Percentiles rank a stretch among this genome's conserved stretches.
phyloP scores from a whole-genome alignment of 1,139 yeast genomes.

The Suhomyces taliae region DNA sequence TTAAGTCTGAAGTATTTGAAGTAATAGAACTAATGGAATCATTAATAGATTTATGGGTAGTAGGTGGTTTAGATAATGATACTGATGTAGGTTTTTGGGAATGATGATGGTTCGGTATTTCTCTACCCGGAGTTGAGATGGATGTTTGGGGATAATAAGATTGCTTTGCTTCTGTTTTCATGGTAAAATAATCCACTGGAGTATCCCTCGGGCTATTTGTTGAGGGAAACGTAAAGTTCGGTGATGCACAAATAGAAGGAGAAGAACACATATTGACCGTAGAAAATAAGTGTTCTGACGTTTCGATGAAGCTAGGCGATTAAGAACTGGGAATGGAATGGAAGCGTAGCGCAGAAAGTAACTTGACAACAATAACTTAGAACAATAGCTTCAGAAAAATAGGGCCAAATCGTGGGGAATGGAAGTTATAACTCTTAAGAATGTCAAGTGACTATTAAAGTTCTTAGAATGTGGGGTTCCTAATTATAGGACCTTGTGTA shows the following conservation, averaged over 20 bases:
- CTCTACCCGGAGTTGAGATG: not conserved
- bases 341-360: not conserved
- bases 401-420: not conserved
- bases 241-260: conserved; percentile 17
- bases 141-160: conserved; percentile 2
- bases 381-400: not conserved
- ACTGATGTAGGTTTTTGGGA: not conserved
- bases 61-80: not conserved
- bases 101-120: conserved; percentile 5
- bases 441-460: not conserved
- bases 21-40: conserved; percentile 21
- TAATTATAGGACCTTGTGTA: not conserved
- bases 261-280: conserved; percentile 13
- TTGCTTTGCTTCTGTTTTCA: conserved; percentile 8
- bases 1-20: conserved; percentile 19
- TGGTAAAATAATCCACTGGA: conserved; percentile 20
- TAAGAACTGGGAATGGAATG: not conserved
- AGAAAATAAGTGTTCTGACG: not conserved
- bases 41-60: conserved; percentile 9
- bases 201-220: conserved; percentile 11
- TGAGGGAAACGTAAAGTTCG: conserved; percentile 17
- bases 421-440: not conserved
- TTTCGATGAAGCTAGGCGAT: conserved; percentile 3
- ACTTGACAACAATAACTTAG: not conserved
- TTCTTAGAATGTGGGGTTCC: not conserved